phyloP scores from a whole-genome alignment of 2,329 filamentous ascomycete species.

The Rugonectria rugulosa region DNA sequence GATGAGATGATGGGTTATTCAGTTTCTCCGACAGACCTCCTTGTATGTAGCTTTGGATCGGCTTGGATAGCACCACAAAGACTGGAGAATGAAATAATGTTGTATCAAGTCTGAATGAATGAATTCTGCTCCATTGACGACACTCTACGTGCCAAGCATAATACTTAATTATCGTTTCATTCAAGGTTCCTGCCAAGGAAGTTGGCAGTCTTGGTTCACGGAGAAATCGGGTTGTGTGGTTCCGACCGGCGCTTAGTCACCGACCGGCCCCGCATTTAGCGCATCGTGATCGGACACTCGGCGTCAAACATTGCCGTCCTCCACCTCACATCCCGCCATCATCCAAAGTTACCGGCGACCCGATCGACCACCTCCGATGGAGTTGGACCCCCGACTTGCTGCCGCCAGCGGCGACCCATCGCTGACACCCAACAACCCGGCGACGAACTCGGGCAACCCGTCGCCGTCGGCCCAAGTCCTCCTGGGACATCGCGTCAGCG shows the following conservation, averaged over 20 bases:
- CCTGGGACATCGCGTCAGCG: slow-evolving; percentile 19
- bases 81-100: slow-evolving; percentile 16
- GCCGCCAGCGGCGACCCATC: slow-evolving; percentile 34
- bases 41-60: slow-evolving; percentile 14
- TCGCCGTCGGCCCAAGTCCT: slow-evolving; percentile 29
- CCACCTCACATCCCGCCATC: slow-evolving; percentile 20
- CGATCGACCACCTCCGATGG: slow-evolving; percentile 38
- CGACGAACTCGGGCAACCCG: slow-evolving; percentile 21
- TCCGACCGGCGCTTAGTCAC: slow-evolving; percentile 35
- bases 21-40: slow-evolving; percentile 1
- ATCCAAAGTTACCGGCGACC: slow-evolving; percentile 26
- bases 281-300: slow-evolving; percentile 39
- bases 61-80: slow-evolving; percentile 13
- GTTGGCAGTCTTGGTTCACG: too few relatives aligned
- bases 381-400: slow-evolving; percentile 44
- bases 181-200: background rate
- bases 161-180: background rate
- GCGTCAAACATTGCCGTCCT: slow-evolving; percentile 41
- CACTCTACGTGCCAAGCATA: too few relatives aligned
- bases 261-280: background rate
- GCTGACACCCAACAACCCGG: slow-evolving; percentile 18
- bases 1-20: slow-evolving; percentile 14
- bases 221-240: slow-evolving; percentile 15
- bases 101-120: background rate
- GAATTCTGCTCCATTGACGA: too few relatives aligned